Evolutionary conservation across 495 filamentous ascomycete species (phyloP), one percentile per base, ranked within the genome.

Genomic region (Lasiosphaeris hirsuta): DNA sequence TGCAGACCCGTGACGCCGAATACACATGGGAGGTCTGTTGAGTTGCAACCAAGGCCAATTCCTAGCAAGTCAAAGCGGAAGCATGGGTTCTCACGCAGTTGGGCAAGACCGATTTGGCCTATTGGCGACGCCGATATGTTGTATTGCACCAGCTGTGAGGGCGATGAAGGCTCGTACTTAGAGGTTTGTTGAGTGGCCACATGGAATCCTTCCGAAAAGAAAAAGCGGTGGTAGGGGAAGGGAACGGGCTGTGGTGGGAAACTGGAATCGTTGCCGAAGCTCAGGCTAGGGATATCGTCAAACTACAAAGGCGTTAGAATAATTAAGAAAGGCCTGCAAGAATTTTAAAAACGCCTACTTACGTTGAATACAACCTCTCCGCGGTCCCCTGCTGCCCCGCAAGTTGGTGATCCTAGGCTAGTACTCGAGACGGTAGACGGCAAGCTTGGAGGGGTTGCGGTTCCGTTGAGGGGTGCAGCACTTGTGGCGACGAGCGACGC

Each of bases 21-120:
- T 4, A 58, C 51, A 52, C 76, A 78, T 23, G 69, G 64, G 0
- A 49, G 49, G 7, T 61, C 62, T 1, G 57, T 67, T 4, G 76
- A 75, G 49, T 73, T 63, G 58, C 75, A 76, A 10, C 76, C 76
- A 39, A 77, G 56, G 23, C 62, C 72, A 18, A 71, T 58, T 11
- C 69, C 62, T n/a, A 69, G 54, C 57, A 78, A 71, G 38, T 72
- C 62, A 52, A 78, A 77, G 17, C 68, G 67, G 60, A 78, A 74
- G 60, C 73, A 76, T 6, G 63, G 15, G 5, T 73, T 71, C 0
- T 54, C 56, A 3, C 63, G 61, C 49, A 73, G 55, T 8, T 64
- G 54, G 3, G 63, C 73, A 15, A 78, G 65, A 7, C 69, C 65
- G 51, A 78, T 70, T 35, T 69, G 56, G 2, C 66, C 76, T 17